A percentile compares a stretch with the other conserved stretches of the same genome.
phyloP scores from a whole-genome alignment of 2,329 filamentous ascomycete species.

The Hortaea sp. region DNA sequence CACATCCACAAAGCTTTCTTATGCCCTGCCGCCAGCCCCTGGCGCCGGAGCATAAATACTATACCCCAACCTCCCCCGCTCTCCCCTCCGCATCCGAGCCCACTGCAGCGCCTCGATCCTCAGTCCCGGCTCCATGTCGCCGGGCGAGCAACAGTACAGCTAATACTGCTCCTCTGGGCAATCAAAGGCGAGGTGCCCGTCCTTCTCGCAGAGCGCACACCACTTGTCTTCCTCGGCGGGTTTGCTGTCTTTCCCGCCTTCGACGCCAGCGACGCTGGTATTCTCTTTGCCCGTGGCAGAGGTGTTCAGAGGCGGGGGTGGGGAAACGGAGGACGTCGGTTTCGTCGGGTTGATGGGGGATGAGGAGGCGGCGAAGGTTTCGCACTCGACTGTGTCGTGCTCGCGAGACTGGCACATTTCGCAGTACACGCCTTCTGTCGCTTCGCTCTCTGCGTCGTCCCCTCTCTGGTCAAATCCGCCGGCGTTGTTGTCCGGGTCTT shows the following conservation, averaged over 20 bases:
- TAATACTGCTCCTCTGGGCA: constrained; percentile 31
- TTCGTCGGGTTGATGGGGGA: no score
- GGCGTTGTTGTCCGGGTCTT: not conserved
- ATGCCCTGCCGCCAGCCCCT: no score
- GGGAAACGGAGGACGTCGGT: not conserved
- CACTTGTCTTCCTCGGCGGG: constrained; percentile 69
- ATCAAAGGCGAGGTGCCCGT: constrained; percentile 73
- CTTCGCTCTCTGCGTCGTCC: constrained; percentile 7
- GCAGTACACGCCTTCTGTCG: constrained; percentile 64
- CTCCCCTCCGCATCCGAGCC: not conserved
- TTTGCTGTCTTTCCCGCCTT: not conserved
- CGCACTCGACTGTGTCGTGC: constrained; percentile 84
- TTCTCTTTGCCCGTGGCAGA: constrained; percentile 7
- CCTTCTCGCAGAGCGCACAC: constrained; percentile 93
- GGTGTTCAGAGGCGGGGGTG: not conserved
- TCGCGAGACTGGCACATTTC: constrained; percentile 90
- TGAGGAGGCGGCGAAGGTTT: not conserved
- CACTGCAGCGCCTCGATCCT: constrained; percentile 1
- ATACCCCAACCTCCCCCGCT: constrained; percentile 2
- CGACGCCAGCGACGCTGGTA: not conserved
- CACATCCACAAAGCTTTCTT: no score
- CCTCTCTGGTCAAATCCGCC: not conserved
- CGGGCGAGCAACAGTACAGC: constrained; percentile 3
- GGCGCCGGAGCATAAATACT: not conserved
- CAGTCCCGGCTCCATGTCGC: not conserved